Evolutionary conservation across 352 stramenopile genomes (phyloP).

Genomic region (Paralagenidium karlingii): DNA sequence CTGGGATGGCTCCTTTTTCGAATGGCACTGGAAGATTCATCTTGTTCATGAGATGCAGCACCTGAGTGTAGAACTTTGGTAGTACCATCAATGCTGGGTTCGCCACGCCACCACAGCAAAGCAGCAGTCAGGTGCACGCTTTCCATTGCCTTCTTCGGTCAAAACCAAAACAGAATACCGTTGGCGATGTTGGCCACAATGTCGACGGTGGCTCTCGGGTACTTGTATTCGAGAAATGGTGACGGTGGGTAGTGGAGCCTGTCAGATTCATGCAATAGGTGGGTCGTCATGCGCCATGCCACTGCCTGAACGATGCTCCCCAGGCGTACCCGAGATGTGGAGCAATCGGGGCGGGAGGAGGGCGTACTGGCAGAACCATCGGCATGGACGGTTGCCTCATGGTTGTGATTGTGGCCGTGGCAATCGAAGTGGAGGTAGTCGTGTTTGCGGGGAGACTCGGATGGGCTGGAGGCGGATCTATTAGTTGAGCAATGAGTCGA

Average conservation of each 20-base stretch:
- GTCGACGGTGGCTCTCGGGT: slow-evolving; percentile 56
- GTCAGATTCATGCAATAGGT: too few relatives aligned
- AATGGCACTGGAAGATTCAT: slow-evolving; percentile 84
- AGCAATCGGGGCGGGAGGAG: slow-evolving; percentile 41
- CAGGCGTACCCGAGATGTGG: slow-evolving; percentile 54
- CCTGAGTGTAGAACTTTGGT: slow-evolving; percentile 82
- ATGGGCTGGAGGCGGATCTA: too few relatives aligned
- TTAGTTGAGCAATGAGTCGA: too few relatives aligned
- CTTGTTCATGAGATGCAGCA: slow-evolving; percentile 88
- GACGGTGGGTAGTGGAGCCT: slow-evolving; percentile 80
- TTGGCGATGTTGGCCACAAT: slow-evolving; percentile 83
- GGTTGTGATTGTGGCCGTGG: too few relatives aligned
- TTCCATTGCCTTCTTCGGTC: not conserved
- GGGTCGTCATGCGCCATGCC: not conserved
- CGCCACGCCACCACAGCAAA: not conserved
- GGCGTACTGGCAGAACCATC: too few relatives aligned
- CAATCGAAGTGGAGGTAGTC: too few relatives aligned
- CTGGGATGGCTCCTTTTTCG: slow-evolving; percentile 47
- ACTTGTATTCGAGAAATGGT: slow-evolving; percentile 79
- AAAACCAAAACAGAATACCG: slow-evolving; percentile 20
- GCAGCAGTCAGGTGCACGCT: not conserved
- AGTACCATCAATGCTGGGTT: slow-evolving; percentile 65
- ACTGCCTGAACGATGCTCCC: not conserved
- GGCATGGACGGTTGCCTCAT: too few relatives aligned
- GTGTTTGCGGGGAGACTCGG: too few relatives aligned